These are phyloP conservation scores for Gonapodya sp. DNA, from an alignment of 192 early-diverging fungal species.

Conservation along the genomic window DNA sequence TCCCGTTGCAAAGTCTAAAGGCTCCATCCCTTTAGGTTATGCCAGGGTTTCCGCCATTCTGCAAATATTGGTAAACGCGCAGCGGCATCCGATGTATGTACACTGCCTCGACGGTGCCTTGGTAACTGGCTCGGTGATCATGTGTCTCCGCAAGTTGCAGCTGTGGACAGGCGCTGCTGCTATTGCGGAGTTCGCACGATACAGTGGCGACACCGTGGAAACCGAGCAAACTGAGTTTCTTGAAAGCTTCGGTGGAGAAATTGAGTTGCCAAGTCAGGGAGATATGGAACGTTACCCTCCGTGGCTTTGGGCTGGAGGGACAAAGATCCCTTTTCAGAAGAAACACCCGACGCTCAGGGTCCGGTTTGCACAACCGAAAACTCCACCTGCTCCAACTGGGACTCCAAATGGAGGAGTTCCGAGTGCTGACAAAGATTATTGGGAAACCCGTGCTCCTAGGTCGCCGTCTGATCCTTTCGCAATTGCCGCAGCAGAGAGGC, in stretches of 20 bases:
- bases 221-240: conserved; percentile 68
- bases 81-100: conserved; percentile 66
- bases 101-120: conserved; percentile 87
- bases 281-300: conserved; percentile 30
- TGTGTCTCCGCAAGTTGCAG: conserved; percentile 83
- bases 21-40: conserved; percentile 74
- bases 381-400: background rate
- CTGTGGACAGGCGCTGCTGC: conserved; percentile 69
- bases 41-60: conserved; percentile 48
- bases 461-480: too few relatives aligned
- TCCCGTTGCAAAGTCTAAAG: conserved; percentile 72
- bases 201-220: conserved; percentile 37
- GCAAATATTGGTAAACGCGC: conserved; percentile 63
- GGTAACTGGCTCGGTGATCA: conserved; percentile 72
- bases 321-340: conserved; percentile 32
- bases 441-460: too few relatives aligned
- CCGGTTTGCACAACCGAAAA: conserved; percentile 24
- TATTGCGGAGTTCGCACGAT: conserved; percentile 63
- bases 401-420: background rate
- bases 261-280: conserved; percentile 34
- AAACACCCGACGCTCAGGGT: conserved; percentile 60
- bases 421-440: too few relatives aligned
- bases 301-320: conserved; percentile 60
- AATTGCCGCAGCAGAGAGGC: too few relatives aligned
- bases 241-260: conserved; percentile 62